These are phyloP conservation scores for Hypoxylon sp. DNA, from an alignment of 2,329 filamentous ascomycete genomes.

Conservation along the genomic window DNA sequence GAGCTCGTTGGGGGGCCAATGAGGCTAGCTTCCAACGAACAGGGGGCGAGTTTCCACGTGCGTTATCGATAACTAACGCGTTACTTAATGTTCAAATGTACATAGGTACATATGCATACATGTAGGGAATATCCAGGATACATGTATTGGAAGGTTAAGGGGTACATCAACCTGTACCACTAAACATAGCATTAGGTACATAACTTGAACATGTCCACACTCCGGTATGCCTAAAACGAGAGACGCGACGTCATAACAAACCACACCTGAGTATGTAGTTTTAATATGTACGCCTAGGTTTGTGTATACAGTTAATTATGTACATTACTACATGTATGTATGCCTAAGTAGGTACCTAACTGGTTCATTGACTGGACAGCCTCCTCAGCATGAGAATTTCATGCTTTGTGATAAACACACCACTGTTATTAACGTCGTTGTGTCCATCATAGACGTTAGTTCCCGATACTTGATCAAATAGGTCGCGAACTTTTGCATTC, in stretches of 20 bases:
- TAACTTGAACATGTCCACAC: too few relatives aligned
- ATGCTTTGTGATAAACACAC: constrained; percentile 68
- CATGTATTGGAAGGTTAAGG: too few relatives aligned
- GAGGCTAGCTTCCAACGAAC: constrained; percentile 15
- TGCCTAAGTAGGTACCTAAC: constrained; percentile 50
- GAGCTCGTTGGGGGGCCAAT: constrained; percentile 24
- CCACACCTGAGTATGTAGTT: neutral
- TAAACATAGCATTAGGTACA: too few relatives aligned
- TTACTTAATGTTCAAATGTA: too few relatives aligned
- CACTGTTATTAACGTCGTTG: constrained; percentile 47
- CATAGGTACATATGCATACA: too few relatives aligned
- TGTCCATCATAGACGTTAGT: constrained; percentile 43
- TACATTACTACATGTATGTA: too few relatives aligned
- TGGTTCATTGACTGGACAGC: constrained; percentile 34
- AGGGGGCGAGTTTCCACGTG: constrained; percentile 12
- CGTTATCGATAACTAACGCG: constrained; percentile 19
- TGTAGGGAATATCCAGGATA: too few relatives aligned
- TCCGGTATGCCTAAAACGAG: neutral
- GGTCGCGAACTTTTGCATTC: constrained; percentile 63
- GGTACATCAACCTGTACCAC: too few relatives aligned
- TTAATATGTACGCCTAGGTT: neutral
- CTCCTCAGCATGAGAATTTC: constrained; percentile 58
- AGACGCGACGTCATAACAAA: constrained; percentile 27
- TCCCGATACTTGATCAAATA: constrained; percentile 62
- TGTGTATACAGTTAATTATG: too few relatives aligned